These are phyloP conservation scores for Penicillium sclerotiorum DNA, from an alignment of 2,329 filamentous ascomycete species.

Conservation along the genomic window DNA sequence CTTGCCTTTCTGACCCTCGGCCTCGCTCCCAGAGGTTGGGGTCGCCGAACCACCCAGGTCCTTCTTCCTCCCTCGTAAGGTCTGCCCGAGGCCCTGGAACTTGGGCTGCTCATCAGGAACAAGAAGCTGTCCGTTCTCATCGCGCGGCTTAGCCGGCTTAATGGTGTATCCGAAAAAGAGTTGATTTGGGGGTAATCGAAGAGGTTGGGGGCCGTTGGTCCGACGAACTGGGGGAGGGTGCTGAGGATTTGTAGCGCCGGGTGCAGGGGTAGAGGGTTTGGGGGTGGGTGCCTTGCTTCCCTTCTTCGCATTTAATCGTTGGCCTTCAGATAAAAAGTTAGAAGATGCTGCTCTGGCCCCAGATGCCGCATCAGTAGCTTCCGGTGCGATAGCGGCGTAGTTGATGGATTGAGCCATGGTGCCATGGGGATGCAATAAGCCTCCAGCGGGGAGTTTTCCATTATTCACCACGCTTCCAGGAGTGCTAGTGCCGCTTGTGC, in stretches of 20 bases:
- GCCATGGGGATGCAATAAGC: conserved; percentile 78
- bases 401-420: conserved; percentile 99
- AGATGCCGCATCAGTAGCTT: conserved; percentile 65
- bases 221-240: conserved; percentile 50
- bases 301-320: conserved; percentile 82
- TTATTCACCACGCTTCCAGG: conserved; percentile 66
- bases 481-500: conserved; percentile 80
- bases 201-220: conserved; percentile 80
- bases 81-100: conserved; percentile 85
- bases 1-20: conserved; percentile 28
- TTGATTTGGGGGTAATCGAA: conserved; percentile 83
- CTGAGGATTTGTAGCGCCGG: conserved; percentile 55
- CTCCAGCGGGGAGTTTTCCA: conserved; percentile 66
- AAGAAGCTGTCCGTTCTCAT: conserved; percentile 62
- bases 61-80: conserved; percentile 75
- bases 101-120: conserved; percentile 66
- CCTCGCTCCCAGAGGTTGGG: conserved; percentile 41
- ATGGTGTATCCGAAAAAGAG: conserved; percentile 96
- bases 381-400: conserved; percentile 85
- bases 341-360: conserved; percentile 68
- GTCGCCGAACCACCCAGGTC: conserved; percentile 38
- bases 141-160: conserved; percentile 80
- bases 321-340: conserved; percentile 78
- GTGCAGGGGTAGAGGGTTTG: conserved; percentile 72
- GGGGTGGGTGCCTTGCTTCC: conserved; percentile 73